Base-by-base conservation (phyloP, 1,139 yeast genomes). In the Meyerozyma guilliermondii region DNA sequence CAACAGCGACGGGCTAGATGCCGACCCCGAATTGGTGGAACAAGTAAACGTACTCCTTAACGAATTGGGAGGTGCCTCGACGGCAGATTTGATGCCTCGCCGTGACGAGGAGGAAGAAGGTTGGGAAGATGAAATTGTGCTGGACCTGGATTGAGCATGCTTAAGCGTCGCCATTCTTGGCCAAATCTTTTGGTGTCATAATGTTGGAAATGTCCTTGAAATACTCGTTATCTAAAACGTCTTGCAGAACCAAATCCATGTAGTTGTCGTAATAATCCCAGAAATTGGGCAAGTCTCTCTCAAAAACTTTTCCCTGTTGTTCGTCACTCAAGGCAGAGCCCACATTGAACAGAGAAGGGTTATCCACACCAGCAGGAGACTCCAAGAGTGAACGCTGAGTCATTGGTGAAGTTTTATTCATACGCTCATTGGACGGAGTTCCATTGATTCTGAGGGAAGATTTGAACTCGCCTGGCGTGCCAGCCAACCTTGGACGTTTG, bases 31-130 rank as follows among this genome's bases (percentile, higher is more conserved):
- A 50, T 59, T 84, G 43, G 60, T 72, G 18, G 69, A 65, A 11
- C 84, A 81, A 45, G 74, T 85, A 1, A 61, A 65, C 38, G 66
- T 56, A 10, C 60, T 84, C 47, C 62, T 83, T 43, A 51, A 59
- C 6, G 80, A 76, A 46, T 62, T 83, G 35, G 89, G 88, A 4
- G 88, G 88, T 3, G 79, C 79, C 4, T 50, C 60, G 49, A 72
- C 63, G 71, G 72, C 64, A 51, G 74, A 73, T 55, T 65, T 72
- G 52, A 52, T 72, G 56, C 70, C 76, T n/a, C 65, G 63, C 50
- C 65, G 63, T 48, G 78, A 68, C 5, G 65, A 60, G 14, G 73
- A 70, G 39, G 72, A 66, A 35, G 70, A 61, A 18, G 70, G 65
- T 20, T 71, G 76, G 70, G 78, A 74, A 47, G 71, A 68, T 33